A percentile compares a stretch with the other conserved stretches of the same genome.
phyloP scores from a whole-genome alignment of 208 protist species.

The Wallacemonas sp. region DNA sequence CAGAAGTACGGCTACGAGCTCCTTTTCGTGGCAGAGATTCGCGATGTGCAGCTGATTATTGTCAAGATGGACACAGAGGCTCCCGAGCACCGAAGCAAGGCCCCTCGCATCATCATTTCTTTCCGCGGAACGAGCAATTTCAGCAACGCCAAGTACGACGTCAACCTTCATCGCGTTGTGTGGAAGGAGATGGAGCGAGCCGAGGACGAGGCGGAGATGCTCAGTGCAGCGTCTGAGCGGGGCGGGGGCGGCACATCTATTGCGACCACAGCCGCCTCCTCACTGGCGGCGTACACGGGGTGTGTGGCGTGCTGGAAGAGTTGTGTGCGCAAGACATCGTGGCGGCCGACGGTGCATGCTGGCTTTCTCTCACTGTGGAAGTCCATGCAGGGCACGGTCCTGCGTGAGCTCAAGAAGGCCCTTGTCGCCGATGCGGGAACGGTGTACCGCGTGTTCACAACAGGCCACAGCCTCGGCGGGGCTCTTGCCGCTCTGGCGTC shows the following conservation, averaged over 20 bases:
- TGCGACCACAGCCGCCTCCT: conserved; percentile 2
- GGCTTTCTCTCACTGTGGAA: conserved; percentile 88
- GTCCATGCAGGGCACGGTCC: conserved; percentile 50
- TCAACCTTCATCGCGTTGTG: conserved; percentile 62
- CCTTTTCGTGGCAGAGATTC: conserved; percentile 46
- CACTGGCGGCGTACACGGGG: conserved; percentile 22
- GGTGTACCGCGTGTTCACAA: conserved; percentile 81
- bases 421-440: conserved; percentile 34
- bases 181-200: conserved; percentile 75
- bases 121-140: conserved; percentile 88
- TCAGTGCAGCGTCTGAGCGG: neutral
- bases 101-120: conserved; percentile 77
- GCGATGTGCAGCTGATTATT: conserved; percentile 80
- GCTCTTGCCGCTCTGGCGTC: conserved; percentile 88
- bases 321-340: conserved; percentile 25
- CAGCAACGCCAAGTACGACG: conserved; percentile 80
- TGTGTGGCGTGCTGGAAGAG: conserved; percentile 29
- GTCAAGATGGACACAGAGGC: conserved; percentile 44
- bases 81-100: conserved; percentile 52
- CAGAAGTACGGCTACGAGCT: conserved; percentile 82
- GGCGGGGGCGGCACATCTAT: conserved; percentile 1
- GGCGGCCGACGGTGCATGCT: conserved; percentile 70
- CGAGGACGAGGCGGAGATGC: conserved; percentile 10
- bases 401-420: conserved; percentile 42
- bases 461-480: conserved; percentile 88